Evolutionary conservation across 202 grass and related monocot species (phyloP).

Genomic region (Cymbopogon flexuosus): DNA sequence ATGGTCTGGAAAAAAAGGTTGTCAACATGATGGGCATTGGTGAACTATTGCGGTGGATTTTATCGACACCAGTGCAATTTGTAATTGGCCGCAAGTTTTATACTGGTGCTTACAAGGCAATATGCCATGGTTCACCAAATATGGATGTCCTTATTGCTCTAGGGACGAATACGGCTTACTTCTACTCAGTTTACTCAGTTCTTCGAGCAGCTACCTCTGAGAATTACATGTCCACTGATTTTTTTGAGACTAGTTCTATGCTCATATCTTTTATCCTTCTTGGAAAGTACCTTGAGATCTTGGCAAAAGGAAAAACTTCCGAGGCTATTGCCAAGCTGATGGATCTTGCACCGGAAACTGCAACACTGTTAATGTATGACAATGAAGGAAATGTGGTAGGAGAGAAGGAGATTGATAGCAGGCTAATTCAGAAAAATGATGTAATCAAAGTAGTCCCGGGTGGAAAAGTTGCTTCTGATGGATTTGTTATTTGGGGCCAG

Average conservation of each 20-base stretch:
- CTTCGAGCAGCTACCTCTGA: slow-evolving; percentile 66
- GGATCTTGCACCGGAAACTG: slow-evolving; percentile 84
- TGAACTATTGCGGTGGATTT: slow-evolving; percentile 76
- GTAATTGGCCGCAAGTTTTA: slow-evolving; percentile 85
- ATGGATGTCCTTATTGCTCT: slow-evolving; percentile 97
- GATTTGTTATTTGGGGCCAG: slow-evolving; percentile 89
- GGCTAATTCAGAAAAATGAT: slow-evolving; percentile 95
- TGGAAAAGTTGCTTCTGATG: slow-evolving; percentile 88
- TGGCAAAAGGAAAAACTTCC: slow-evolving; percentile 95
- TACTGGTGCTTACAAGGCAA: slow-evolving; percentile 70
- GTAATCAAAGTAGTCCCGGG: slow-evolving; percentile 84
- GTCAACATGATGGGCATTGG: slow-evolving; percentile 78
- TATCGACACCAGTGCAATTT: slow-evolving; percentile 92
- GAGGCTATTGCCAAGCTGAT: slow-evolving; percentile 94
- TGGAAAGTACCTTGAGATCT: slow-evolving; percentile 93
- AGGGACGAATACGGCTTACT: slow-evolving; percentile 85
- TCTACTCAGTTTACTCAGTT: slow-evolving; percentile 82
- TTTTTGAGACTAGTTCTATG: slow-evolving; percentile 99
- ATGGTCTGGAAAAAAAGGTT: slow-evolving; percentile 60
- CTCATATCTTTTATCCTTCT: slow-evolving; percentile 97
- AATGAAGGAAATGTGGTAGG: slow-evolving; percentile 49
- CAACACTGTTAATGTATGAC: slow-evolving; percentile 57
- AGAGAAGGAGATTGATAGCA: slow-evolving; percentile 81
- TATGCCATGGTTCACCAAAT: slow-evolving; percentile 63
- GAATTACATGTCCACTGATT: slow-evolving; percentile 69